A percentile compares a stretch with the other conserved stretches of the same genome.
These are phyloP conservation scores for Xylaria sp. DNA, from an alignment of 2,329 filamentous ascomycete species.

Conservation along the genomic window DNA sequence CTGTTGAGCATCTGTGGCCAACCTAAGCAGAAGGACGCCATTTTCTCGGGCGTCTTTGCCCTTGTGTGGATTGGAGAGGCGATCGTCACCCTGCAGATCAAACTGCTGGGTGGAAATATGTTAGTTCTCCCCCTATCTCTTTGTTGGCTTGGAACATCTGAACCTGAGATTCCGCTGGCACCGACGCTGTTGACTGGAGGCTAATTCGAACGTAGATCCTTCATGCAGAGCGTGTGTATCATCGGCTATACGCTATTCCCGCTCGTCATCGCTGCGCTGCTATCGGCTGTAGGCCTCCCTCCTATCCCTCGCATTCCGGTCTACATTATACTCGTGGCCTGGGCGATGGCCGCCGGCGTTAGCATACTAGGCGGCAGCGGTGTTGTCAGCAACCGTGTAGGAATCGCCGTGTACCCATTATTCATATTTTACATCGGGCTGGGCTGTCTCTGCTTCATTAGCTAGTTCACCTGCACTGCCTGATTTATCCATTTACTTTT, in stretches of 20 bases:
- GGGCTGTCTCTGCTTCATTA: slow-evolving; percentile 97
- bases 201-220: slow-evolving; percentile 72
- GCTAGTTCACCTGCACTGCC: slow-evolving; percentile 61
- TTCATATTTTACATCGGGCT: slow-evolving; percentile 95
- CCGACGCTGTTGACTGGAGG: slow-evolving; percentile 8
- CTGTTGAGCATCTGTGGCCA: slow-evolving; percentile 86
- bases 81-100: slow-evolving; percentile 97
- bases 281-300: slow-evolving; percentile 83
- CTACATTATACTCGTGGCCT: slow-evolving; percentile 86
- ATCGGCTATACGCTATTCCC: slow-evolving; percentile 99
- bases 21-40: slow-evolving; percentile 82
- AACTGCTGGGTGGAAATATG: slow-evolving; percentile 96
- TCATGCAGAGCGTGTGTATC: slow-evolving; percentile 96
- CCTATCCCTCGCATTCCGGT: slow-evolving; percentile 88
- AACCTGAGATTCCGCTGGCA: slow-evolving; percentile 11
- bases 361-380: slow-evolving; percentile 96
- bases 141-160: not conserved
- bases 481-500: not conserved
- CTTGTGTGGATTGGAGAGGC: slow-evolving; percentile 98
- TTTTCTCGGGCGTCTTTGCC: slow-evolving; percentile 96
- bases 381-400: slow-evolving; percentile 93
- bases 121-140: slow-evolving; percentile 60
- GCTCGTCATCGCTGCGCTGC: slow-evolving; percentile 88
- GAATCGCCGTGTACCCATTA: slow-evolving; percentile 91
- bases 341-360: slow-evolving; percentile 94